Conservation (phyloP, 73 alveolate species). For the Paramecium pentaurelia region DNA sequence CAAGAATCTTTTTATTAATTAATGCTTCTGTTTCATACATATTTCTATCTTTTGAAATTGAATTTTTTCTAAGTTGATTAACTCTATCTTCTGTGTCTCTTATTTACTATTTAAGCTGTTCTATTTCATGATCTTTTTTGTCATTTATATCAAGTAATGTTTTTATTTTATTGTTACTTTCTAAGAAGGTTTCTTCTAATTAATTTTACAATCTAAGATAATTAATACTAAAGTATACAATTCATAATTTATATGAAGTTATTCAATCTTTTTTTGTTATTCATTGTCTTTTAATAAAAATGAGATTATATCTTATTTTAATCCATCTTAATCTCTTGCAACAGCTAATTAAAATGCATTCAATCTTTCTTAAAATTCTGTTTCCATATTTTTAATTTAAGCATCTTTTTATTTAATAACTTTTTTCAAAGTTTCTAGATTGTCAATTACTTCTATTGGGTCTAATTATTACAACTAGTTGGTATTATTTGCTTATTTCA, state of each 20-base stretch:
- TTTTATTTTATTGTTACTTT: not conserved
- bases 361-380: not conserved
- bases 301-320: not conserved
- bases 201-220: not conserved
- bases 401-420: not conserved
- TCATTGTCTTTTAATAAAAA: constrained; percentile 12
- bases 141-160: constrained; percentile 1
- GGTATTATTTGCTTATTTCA: not conserved
- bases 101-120: not conserved
- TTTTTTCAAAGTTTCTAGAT: not conserved
- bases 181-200: not conserved
- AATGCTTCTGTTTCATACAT: not conserved
- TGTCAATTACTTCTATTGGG: not conserved
- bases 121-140: constrained; percentile 4
- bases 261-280: not conserved
- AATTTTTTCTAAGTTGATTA: not conserved
- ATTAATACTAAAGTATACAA: not conserved
- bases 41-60: not conserved
- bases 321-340: constrained; percentile 31
- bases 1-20: not conserved
- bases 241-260: not conserved
- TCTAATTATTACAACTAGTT: not conserved
- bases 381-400: not conserved
- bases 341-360: not conserved
- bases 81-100: not conserved